Conservation (phyloP, 2,329 filamentous ascomycete genomes). For the Aureobasidium subglaciale region DNA sequence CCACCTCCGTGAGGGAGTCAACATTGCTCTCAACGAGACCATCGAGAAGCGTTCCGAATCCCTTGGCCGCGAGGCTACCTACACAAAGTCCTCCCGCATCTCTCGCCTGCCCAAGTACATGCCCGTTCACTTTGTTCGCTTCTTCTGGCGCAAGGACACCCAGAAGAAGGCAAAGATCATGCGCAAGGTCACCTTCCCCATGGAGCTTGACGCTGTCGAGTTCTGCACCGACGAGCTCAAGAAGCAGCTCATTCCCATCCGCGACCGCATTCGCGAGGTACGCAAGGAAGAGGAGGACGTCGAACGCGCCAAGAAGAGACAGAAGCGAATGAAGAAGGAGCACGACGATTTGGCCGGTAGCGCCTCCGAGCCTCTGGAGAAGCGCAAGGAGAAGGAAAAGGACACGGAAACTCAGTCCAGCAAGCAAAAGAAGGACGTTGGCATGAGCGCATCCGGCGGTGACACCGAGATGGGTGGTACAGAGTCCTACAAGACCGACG, state of each 20-base stretch:
- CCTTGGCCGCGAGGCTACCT: constrained; percentile 70
- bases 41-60: constrained; percentile 81
- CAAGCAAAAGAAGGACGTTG: constrained; percentile 40
- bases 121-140: constrained; percentile 93
- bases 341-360: constrained; percentile 41
- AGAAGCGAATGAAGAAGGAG: constrained; percentile 61
- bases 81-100: constrained; percentile 88
- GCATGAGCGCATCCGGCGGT: constrained; percentile 42
- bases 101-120: constrained; percentile 88
- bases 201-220: constrained; percentile 86
- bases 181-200: constrained; percentile 94
- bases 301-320: constrained; percentile 83
- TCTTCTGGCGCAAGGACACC: constrained; percentile 93
- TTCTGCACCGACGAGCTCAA: constrained; percentile 90
- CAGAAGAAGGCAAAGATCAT: constrained; percentile 99
- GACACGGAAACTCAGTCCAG: constrained; percentile 37
- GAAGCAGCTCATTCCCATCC: constrained; percentile 77
- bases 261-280: constrained; percentile 91
- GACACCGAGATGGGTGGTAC: constrained; percentile 69
- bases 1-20: constrained; percentile 81
- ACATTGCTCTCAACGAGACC: constrained; percentile 74
- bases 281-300: constrained; percentile 92
- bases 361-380: constrained; percentile 65
- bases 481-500: constrained; percentile 91
- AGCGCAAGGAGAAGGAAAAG: constrained; percentile 70